Evolutionary conservation across 768 basidiomycete species (phyloP), one percentile per base, ranked within the genome.

Genomic region (Mycena vitilis): DNA sequence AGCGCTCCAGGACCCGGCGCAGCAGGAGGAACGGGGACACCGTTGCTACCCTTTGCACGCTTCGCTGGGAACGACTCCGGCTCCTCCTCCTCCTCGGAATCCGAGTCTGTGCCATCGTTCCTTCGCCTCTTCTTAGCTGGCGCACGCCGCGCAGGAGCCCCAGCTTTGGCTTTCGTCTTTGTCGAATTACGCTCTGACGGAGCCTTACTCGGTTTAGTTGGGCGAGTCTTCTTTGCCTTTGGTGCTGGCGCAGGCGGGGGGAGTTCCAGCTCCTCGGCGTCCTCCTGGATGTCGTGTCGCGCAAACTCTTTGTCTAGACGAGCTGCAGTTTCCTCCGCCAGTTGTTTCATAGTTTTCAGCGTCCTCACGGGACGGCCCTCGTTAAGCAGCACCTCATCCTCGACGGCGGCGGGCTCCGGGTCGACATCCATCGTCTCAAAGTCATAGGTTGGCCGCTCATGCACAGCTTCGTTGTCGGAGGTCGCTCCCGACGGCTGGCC

Each of bases 301-400:
- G 55, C 65, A 22, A 69, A 60, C 68, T 72, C 71, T 55, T 36
- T 34, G n/a, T 44, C 34, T 22, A 72, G 72, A 60, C 70, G 62
- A 23, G 56, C 71, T 12, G 75, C 65, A 37, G 75, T 69, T 54
- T 81, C 84, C 66, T 88, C 88, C 13, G 89, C 90, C 67, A 92
- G 81, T 70, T 92, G 85, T 37, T 82, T 81, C 90, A 93, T 89
- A 20, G 89, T 88, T 77, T 86, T 91, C 16, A 89, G 87, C 15
- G 69, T 75, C 16, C 23, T 22, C 18, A 11, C 47, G 58, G 36
- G 51, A 12, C 6, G 59, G n/a, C 22, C n/a, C 37, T 58, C 47
- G 22, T 15, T n/a, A 12, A 63, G 56, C 13, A 42, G 63, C 49
- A 34, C 63, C 53, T 76, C n/a, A n/a, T n/a, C 75, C 34, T 79